Conservation (phyloP, 2,329 filamentous ascomycete genomes). For the Amauroascus niger region DNA sequence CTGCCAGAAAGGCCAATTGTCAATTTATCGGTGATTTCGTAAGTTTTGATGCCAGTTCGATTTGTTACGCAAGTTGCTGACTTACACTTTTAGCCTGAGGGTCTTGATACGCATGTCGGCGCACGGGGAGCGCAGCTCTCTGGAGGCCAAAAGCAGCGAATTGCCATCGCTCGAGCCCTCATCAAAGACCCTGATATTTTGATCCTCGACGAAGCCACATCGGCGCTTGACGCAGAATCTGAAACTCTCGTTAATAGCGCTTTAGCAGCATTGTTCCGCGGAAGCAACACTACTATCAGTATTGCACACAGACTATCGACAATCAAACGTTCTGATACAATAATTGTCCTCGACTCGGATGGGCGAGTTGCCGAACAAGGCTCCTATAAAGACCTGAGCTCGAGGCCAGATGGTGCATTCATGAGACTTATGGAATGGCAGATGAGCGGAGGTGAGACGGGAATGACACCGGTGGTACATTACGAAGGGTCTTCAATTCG, state of each 20-base stretch:
- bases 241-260: slow-evolving; percentile 95
- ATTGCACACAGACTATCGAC: slow-evolving; percentile 94
- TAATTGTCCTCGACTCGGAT: slow-evolving; percentile 80
- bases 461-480: slow-evolving; percentile 17
- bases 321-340: slow-evolving; percentile 89
- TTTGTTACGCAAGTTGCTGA: slow-evolving; percentile 13
- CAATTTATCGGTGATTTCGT: slow-evolving; percentile 90
- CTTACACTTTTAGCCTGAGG: slow-evolving; percentile 55
- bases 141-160: slow-evolving; percentile 93
- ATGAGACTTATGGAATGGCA: slow-evolving; percentile 98
- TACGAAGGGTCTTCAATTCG: slow-evolving; percentile 17
- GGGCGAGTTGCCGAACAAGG: slow-evolving; percentile 87
- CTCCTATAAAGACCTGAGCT: slow-evolving; percentile 66
- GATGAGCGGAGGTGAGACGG: slow-evolving; percentile 68
- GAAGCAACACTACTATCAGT: slow-evolving; percentile 91
- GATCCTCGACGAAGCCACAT: slow-evolving; percentile 93
- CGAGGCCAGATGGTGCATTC: slow-evolving; percentile 70
- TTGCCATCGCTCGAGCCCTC: slow-evolving; percentile 88
- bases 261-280: slow-evolving; percentile 66
- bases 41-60: slow-evolving; percentile 28
- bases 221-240: slow-evolving; percentile 88
- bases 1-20: slow-evolving; percentile 87
- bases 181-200: slow-evolving; percentile 95
- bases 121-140: slow-evolving; percentile 87
- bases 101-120: slow-evolving; percentile 86